These are phyloP conservation scores for Zymoseptoria crescenta DNA, from an alignment of 2,329 filamentous ascomycete genomes.

Conservation along the genomic window DNA sequence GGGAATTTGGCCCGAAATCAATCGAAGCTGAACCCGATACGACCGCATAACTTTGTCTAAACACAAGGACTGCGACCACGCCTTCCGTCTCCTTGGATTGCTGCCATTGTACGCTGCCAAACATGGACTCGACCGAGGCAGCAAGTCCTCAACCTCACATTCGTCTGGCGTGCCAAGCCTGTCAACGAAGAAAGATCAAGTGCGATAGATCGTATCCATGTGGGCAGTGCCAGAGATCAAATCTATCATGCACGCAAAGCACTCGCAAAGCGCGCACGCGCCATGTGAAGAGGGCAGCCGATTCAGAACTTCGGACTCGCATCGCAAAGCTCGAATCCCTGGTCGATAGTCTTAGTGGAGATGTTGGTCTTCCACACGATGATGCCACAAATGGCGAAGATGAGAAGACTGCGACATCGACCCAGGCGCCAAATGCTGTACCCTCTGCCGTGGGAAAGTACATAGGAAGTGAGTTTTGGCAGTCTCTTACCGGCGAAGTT, in stretches of 20 bases:
- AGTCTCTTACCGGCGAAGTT: slow-evolving; percentile 22
- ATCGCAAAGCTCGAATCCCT: slow-evolving; percentile 26
- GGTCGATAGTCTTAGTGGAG: slow-evolving; percentile 24
- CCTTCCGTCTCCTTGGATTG: neutral
- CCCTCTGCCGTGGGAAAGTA: slow-evolving; percentile 14
- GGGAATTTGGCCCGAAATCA: neutral
- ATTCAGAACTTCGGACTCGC: slow-evolving; percentile 23
- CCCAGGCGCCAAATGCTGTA: neutral
- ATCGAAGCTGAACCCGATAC: neutral
- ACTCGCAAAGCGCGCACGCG: slow-evolving; percentile 22
- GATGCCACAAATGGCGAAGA: neutral
- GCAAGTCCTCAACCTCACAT: slow-evolving; percentile 11
- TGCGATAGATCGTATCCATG: slow-evolving; percentile 24
- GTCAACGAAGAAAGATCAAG: slow-evolving; percentile 26
- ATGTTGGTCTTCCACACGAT: slow-evolving; percentile 9
- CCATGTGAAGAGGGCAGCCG: slow-evolving; percentile 21
- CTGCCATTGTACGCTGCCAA: neutral
- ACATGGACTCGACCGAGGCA: neutral
- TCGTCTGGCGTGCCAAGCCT: slow-evolving; percentile 26
- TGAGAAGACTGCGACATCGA: neutral
- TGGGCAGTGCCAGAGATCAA: slow-evolving; percentile 23
- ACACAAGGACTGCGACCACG: neutral
- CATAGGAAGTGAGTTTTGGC: slow-evolving; percentile 24
- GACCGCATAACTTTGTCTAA: no score
- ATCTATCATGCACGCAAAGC: slow-evolving; percentile 18